phyloP scores from a whole-genome alignment of 2,329 filamentous ascomycete genomes.

The Esteya vermicola region DNA sequence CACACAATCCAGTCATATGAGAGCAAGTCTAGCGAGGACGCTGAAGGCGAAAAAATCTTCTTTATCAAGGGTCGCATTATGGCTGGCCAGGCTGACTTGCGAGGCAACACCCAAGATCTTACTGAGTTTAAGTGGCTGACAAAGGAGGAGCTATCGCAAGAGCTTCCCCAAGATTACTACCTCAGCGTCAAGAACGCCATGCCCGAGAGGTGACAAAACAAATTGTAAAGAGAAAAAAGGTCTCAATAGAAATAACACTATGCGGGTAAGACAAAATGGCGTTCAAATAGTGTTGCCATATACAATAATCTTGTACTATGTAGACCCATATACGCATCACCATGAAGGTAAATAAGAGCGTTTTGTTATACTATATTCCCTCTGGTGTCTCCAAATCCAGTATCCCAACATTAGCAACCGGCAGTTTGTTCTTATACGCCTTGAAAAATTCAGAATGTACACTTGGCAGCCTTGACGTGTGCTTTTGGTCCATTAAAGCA shows the following conservation, averaged over 20 bases:
- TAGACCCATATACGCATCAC: conserved; percentile 1
- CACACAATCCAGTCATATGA: conserved; percentile 43
- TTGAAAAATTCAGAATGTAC: conserved; percentile 8
- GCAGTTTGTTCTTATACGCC: conserved; percentile 13
- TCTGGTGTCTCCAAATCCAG: conserved; percentile 4
- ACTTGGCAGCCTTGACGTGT: not conserved
- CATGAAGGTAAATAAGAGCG: not conserved
- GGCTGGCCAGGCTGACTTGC: conserved; percentile 82
- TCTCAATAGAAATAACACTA: not conserved
- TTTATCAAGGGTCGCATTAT: conserved; percentile 95
- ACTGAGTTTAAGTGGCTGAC: conserved; percentile 85
- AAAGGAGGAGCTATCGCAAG: conserved; percentile 67
- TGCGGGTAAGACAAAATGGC: not conserved
- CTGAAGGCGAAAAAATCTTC: conserved; percentile 70
- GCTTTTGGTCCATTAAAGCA: not conserved
- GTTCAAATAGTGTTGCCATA: not conserved
- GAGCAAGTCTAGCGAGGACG: conserved; percentile 17
- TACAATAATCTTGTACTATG: conserved; percentile 2
- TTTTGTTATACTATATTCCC: too few species aligned
- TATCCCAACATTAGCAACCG: conserved; percentile 7
- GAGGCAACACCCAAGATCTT: conserved; percentile 55
- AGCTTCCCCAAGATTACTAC: conserved; percentile 57
- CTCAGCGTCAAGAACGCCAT: conserved; percentile 69
- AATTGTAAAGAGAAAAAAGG: not conserved
- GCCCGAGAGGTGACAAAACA: conserved; percentile 45